Evolutionary conservation across 2,329 filamentous ascomycete species (phyloP).

Genomic region (Fusarium hainanense): DNA sequence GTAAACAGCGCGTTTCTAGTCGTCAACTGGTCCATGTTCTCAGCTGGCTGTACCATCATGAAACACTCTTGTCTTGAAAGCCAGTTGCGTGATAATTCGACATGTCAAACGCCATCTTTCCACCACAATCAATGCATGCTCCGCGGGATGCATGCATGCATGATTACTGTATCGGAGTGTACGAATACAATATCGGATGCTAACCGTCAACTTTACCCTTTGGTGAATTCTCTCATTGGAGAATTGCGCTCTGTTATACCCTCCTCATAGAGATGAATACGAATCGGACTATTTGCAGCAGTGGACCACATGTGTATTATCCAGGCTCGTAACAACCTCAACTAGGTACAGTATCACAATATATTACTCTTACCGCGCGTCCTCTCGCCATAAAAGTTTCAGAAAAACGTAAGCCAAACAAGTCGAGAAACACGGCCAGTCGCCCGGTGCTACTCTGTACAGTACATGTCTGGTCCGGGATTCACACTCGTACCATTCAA

Average conservation of each 20-base stretch:
- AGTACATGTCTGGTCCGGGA: background rate
- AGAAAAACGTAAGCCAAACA: conserved; percentile 11
- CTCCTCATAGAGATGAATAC: conserved; percentile 32
- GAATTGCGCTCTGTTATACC: conserved; percentile 14
- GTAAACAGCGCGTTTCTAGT: too few relatives aligned
- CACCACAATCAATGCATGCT: conserved; percentile 27
- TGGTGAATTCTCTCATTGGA: conserved; percentile 37
- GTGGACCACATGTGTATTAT: conserved; percentile 5
- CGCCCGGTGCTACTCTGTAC: conserved; percentile 14
- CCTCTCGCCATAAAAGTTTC: conserved; percentile 9
- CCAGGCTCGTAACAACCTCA: background rate
- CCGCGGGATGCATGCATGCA: conserved; percentile 27
- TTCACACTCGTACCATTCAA: conserved; percentile 19
- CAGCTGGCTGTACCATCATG: conserved; percentile 29
- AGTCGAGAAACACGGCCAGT: conserved; percentile 17
- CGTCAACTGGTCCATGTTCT: background rate
- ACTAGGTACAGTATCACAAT: background rate
- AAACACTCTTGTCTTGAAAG: conserved; percentile 21
- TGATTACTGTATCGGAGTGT: conserved; percentile 20
- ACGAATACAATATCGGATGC: conserved; percentile 25
- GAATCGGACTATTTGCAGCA: conserved; percentile 14
- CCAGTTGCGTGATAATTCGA: conserved; percentile 28
- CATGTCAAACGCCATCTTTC: conserved; percentile 31
- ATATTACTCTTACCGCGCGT: background rate
- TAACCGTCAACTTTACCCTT: conserved; percentile 18